phyloP scores from a whole-genome alignment of 352 stramenopile species.

The Pythium graminicola region DNA sequence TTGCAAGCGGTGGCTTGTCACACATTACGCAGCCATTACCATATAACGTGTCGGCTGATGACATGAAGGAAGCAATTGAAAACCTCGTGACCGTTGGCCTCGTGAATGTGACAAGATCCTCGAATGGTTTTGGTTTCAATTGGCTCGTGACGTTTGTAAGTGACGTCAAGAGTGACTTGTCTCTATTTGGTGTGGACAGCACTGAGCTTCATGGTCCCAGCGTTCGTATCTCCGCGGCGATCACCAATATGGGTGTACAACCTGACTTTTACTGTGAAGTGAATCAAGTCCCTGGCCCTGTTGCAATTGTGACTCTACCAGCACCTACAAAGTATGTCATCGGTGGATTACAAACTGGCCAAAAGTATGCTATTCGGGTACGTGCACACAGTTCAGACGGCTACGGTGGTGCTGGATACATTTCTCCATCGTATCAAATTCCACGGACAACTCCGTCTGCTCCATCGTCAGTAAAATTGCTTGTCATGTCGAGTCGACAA shows the following conservation, averaged over 20 bases:
- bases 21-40: slow-evolving; percentile 83
- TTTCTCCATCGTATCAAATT: slow-evolving; percentile 43
- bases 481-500: slow-evolving; percentile 52
- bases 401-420: slow-evolving; percentile 44
- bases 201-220: slow-evolving; percentile 88
- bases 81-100: slow-evolving; percentile 79
- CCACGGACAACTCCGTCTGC: slow-evolving; percentile 37
- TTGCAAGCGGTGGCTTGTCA: slow-evolving; percentile 53
- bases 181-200: slow-evolving; percentile 85
- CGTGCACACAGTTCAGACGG: slow-evolving; percentile 57
- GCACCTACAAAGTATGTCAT: slow-evolving; percentile 34
- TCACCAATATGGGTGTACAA: slow-evolving; percentile 58
- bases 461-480: slow-evolving; percentile 36
- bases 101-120: slow-evolving; percentile 79
- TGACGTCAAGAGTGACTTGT: slow-evolving; percentile 72
- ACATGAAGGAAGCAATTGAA: slow-evolving; percentile 86
- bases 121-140: slow-evolving; percentile 94
- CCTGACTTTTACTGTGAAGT: slow-evolving; percentile 75
- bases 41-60: slow-evolving; percentile 78
- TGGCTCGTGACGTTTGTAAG: slow-evolving; percentile 93
- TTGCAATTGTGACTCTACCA: slow-evolving; percentile 32
- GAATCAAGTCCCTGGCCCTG: slow-evolving; percentile 26
- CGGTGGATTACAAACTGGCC: slow-evolving; percentile 40
- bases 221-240: slow-evolving; percentile 69
- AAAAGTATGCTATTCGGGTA: slow-evolving; percentile 56